Percentiles rank a stretch among this genome's conserved stretches.
Conservation (phyloP, 2,329 filamentous ascomycete genomes). For the Metarhizium anisopliae region DNA sequence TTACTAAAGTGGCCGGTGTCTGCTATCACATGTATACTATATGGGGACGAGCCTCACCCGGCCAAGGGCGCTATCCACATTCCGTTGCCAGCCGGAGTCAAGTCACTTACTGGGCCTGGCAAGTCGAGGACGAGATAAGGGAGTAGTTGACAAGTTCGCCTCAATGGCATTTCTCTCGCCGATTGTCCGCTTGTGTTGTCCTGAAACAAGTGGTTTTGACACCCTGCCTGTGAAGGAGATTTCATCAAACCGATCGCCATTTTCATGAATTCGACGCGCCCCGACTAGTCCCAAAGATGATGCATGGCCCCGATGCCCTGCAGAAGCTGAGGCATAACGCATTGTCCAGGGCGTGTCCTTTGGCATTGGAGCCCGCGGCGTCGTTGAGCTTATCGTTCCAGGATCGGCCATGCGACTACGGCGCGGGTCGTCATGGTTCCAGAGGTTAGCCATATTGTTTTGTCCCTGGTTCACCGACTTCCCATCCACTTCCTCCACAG, state of each 20-base stretch:
- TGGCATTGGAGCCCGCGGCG: conserved; percentile 14
- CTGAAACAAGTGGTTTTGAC: neutral
- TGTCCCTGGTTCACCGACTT: conserved; percentile 6
- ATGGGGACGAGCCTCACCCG: neutral
- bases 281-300: neutral
- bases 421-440: neutral
- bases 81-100: neutral
- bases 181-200: neutral
- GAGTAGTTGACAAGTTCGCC: neutral
- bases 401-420: neutral
- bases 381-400: conserved; percentile 10
- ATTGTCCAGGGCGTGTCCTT: neutral
- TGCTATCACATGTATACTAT: too few species aligned
- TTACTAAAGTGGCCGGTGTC: too few species aligned
- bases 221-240: neutral
- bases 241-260: neutral
- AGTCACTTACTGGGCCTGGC: neutral
- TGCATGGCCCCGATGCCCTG: neutral
- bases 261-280: neutral
- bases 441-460: neutral
- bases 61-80: neutral
- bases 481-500: conserved; percentile 22
- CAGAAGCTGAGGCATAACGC: neutral
- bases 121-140: neutral
- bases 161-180: neutral